Conservation (phyloP, 768 basidiomycete species). For the Polyporus arcularius region DNA sequence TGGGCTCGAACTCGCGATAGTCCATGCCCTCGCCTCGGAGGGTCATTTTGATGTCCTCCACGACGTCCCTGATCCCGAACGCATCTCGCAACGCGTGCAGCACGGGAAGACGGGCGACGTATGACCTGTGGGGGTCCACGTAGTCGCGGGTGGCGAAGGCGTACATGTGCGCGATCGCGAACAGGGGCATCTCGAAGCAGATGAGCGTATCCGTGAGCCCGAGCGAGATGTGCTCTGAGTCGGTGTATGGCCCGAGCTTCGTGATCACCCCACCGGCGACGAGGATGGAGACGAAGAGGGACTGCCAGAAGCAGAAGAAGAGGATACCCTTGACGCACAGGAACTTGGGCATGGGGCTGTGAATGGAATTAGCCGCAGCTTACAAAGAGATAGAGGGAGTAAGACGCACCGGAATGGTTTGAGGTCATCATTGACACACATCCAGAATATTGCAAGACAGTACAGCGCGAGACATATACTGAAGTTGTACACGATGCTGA, state of each 20-base stretch:
- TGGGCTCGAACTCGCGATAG: conserved; percentile 95
- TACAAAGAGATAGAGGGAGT: background rate
- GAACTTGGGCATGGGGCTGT: conserved; percentile 92
- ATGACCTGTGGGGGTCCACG: conserved; percentile 59
- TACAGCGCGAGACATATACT: conserved; percentile 82
- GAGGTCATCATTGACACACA: conserved; percentile 85
- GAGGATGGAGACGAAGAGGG: conserved; percentile 81
- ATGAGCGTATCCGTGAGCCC: conserved; percentile 90
- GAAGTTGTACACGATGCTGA: conserved; percentile 82
- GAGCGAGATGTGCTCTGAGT: conserved; percentile 85
- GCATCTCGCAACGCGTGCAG: conserved; percentile 86
- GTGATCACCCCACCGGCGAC: conserved; percentile 79
- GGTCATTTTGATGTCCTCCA: conserved; percentile 82
- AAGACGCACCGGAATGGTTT: conserved; percentile 77
- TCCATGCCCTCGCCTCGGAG: conserved; percentile 89
- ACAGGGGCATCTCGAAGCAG: conserved; percentile 97
- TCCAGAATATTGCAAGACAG: conserved; percentile 97
- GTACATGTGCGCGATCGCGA: conserved; percentile 92
- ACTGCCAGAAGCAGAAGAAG: conserved; percentile 99
- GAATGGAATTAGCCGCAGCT: background rate
- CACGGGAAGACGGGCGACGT: conserved; percentile 89
- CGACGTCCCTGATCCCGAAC: conserved; percentile 82
- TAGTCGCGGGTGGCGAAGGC: conserved; percentile 93
- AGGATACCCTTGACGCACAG: conserved; percentile 98
- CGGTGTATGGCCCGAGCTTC: conserved; percentile 83